A percentile compares a stretch with the other conserved stretches of the same genome.
phyloP scores from a whole-genome alignment of 2,329 filamentous ascomycete species.

The Epichloe gansuensis region DNA sequence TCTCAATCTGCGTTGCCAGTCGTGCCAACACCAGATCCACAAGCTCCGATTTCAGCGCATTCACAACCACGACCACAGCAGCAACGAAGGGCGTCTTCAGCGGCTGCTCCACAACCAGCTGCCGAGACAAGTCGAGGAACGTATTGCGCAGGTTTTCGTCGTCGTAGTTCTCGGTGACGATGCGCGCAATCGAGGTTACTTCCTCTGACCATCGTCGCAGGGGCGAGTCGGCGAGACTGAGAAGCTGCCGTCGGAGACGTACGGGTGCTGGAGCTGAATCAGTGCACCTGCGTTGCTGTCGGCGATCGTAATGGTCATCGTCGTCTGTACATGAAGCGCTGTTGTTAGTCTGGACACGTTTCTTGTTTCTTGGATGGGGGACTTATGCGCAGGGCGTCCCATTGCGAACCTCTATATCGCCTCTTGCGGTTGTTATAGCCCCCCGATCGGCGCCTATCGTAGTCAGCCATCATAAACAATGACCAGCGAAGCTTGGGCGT shows the following conservation, averaged over 20 bases:
- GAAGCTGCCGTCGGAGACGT: constrained; percentile 63
- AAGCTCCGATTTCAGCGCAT: constrained; percentile 64
- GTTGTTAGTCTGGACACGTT: constrained; percentile 2
- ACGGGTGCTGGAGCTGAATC: constrained; percentile 56
- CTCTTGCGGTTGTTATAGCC: constrained; percentile 58
- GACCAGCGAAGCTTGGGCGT: neutral
- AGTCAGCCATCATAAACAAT: constrained; percentile 34
- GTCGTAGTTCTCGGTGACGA: constrained; percentile 73
- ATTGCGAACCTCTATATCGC: constrained; percentile 58
- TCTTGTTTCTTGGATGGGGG: neutral
- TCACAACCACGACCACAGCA: constrained; percentile 66
- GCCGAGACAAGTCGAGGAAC: constrained; percentile 61
- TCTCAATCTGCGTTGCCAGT: constrained; percentile 48
- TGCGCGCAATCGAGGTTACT: constrained; percentile 58
- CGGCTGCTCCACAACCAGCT: constrained; percentile 78
- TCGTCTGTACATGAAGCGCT: constrained; percentile 31
- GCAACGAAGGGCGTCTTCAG: constrained; percentile 96
- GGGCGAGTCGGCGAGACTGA: constrained; percentile 71
- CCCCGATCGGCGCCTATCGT: constrained; percentile 42
- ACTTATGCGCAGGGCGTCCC: too few relatives aligned
- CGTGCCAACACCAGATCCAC: constrained; percentile 56
- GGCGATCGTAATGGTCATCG: constrained; percentile 65
- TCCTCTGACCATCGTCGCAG: constrained; percentile 69
- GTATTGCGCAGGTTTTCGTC: constrained; percentile 61
- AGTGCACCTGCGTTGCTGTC: constrained; percentile 59